Conservation (phyloP, 2,329 filamentous ascomycete species). For the Byssothecium circinans region DNA sequence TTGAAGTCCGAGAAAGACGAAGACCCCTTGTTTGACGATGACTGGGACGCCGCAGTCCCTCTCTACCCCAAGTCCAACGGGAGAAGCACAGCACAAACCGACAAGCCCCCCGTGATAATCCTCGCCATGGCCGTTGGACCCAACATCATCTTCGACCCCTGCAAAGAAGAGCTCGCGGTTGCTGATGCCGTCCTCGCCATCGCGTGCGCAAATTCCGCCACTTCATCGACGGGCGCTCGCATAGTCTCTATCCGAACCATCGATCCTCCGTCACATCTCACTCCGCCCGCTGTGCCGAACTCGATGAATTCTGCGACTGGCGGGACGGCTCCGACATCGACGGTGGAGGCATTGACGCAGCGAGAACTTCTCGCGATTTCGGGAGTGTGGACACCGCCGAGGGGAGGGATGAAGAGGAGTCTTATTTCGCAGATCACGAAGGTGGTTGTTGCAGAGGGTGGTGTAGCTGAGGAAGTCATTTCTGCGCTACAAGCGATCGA, state of each 20-base stretch:
- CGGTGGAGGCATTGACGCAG: slow-evolving; percentile 45
- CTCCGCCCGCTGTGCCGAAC: slow-evolving; percentile 52
- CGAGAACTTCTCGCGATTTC: slow-evolving; percentile 60
- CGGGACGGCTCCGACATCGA: slow-evolving; percentile 41
- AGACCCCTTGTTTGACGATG: slow-evolving; percentile 96
- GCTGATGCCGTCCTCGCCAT: slow-evolving; percentile 87
- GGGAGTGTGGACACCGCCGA: slow-evolving; percentile 82
- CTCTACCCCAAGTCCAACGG: slow-evolving; percentile 64
- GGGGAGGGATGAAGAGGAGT: slow-evolving; percentile 78
- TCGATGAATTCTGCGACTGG: slow-evolving; percentile 50
- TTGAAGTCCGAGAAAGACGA: slow-evolving; percentile 90
- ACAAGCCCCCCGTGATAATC: slow-evolving; percentile 81
- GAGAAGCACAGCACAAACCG: slow-evolving; percentile 26
- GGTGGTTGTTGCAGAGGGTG: slow-evolving; percentile 73
- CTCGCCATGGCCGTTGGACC: slow-evolving; percentile 83
- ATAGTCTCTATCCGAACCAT: slow-evolving; percentile 53
- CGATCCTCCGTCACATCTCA: slow-evolving; percentile 53
- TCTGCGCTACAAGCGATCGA: slow-evolving; percentile 78
- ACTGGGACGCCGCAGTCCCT: slow-evolving; percentile 83
- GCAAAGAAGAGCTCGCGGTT: slow-evolving; percentile 86
- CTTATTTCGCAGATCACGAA: slow-evolving; percentile 75
- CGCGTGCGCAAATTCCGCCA: slow-evolving; percentile 60
- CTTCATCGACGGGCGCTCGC: slow-evolving; percentile 28
- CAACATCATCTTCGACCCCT: slow-evolving; percentile 93
- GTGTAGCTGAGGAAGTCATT: slow-evolving; percentile 84